Conservation (phyloP, 2,329 filamentous ascomycete species). For the Sarocladium kiliense region DNA sequence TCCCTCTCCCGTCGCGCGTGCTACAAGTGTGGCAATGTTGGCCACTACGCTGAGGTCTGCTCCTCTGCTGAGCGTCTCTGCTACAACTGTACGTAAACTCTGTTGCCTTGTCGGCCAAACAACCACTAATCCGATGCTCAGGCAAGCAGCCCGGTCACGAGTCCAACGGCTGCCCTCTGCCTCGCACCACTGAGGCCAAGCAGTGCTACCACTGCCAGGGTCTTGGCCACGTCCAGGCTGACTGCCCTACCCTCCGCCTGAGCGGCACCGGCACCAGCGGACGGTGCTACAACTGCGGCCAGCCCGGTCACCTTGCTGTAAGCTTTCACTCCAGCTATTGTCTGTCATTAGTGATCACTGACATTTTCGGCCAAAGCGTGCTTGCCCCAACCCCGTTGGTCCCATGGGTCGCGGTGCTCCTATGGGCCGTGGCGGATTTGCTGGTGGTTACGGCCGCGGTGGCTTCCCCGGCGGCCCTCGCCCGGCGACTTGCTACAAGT, state of each 20-base stretch:
- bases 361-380: conserved; percentile 47
- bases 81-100: conserved; percentile 81
- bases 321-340: conserved; percentile 26
- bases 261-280: conserved; percentile 77
- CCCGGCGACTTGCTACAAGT: conserved; percentile 69
- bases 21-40: conserved; percentile 80
- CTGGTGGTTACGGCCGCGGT: conserved; percentile 56
- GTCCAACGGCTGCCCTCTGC: conserved; percentile 94
- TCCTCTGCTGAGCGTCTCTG: conserved; percentile 96
- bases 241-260: conserved; percentile 93
- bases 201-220: conserved; percentile 99
- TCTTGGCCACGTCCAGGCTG: conserved; percentile 94
- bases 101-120: neutral
- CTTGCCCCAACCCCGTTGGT: conserved; percentile 72
- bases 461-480: conserved; percentile 68
- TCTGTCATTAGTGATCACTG: neutral
- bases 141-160: conserved; percentile 62
- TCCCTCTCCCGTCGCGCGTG: conserved; percentile 77
- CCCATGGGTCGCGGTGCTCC: conserved; percentile 60
- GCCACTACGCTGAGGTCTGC: conserved; percentile 85
- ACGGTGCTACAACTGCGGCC: conserved; percentile 95
- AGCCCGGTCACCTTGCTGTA: conserved; percentile 87
- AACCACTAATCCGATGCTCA: conserved; percentile 23
- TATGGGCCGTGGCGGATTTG: conserved; percentile 66
- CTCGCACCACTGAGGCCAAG: conserved; percentile 96